Base-by-base conservation (phyloP, 768 basidiomycete genomes). In the Mycena chlorophos region DNA sequence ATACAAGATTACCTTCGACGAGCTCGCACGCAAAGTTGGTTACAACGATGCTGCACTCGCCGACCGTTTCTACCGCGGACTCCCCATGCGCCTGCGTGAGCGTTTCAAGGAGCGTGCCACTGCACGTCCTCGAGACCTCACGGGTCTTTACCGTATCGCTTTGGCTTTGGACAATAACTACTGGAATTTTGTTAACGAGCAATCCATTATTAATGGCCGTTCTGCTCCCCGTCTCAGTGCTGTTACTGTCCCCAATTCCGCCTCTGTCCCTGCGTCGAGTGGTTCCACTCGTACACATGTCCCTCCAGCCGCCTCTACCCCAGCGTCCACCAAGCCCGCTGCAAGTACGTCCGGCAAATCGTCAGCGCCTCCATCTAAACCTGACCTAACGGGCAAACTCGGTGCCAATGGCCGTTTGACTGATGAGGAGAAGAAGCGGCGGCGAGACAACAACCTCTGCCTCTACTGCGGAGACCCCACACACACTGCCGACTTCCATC, bases 381-480 rank as follows among this genome's bases (percentile, higher is more conserved):
- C 31, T 8, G 31, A 34, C 17, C 31, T 34, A 8, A 34, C 17
- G 8, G 31, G 31, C 10, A 34, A 34, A 17, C 31, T 34, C 31
- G 17, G 17, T 17, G 31, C 10, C 31, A 34, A 34, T 8, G 31
- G 31, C 31, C 8, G 17, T 8, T 48, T 67, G 40, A 63, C 62
- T 0, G 31, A 51, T 8, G 56, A 52, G 1, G 66, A 67, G 49
- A 22, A 40, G 0, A 51, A 66, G 6, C 58, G 56, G 12, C 57
- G 56, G 17, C 45, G 40, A 17, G 22, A 38, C 12, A 49, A 65
- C 4, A 56, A 55, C 37, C 54, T 68, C 14, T 68, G 67, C 56
- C 28, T 61, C 31, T 67, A 66, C 38, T 69, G 68, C 17, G 62
- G 65, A 2, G 52, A 50, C 28, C 50, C 62, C 20, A 54, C 56